Conservation (phyloP, 306 rosid species). For the Pueraria montana region DNA sequence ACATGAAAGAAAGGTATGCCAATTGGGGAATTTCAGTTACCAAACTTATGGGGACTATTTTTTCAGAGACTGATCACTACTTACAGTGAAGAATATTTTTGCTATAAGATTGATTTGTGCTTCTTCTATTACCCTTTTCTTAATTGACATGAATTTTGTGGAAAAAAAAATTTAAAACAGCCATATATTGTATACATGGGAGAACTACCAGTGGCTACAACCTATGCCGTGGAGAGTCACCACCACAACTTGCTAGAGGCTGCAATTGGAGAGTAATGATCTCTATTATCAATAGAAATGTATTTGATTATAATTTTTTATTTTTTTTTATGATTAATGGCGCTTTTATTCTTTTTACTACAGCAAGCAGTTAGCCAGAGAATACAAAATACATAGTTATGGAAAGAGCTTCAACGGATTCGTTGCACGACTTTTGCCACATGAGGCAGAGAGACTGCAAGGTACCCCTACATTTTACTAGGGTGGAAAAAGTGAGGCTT, state of each 20-base stretch:
- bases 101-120: neutral
- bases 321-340: neutral
- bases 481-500: neutral
- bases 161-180: slow-evolving; percentile 47
- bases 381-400: slow-evolving; percentile 74
- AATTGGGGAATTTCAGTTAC: too few species aligned
- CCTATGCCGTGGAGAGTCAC: slow-evolving; percentile 40
- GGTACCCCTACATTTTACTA: slow-evolving; percentile 40
- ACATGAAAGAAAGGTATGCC: slow-evolving; percentile 69
- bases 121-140: neutral
- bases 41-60: too few species aligned
- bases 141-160: slow-evolving; percentile 27
- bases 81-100: neutral
- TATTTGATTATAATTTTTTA: neutral
- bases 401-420: slow-evolving; percentile 87
- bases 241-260: slow-evolving; percentile 68
- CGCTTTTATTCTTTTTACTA: neutral
- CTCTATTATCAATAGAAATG: slow-evolving; percentile 1
- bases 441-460: slow-evolving; percentile 69
- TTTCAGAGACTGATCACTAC: too few species aligned
- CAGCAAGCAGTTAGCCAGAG: slow-evolving; percentile 68
- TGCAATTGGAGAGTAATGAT: slow-evolving; percentile 78
- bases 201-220: slow-evolving; percentile 50
- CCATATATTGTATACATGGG: slow-evolving; percentile 91
- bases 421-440: slow-evolving; percentile 80